Evolutionary conservation across 495 filamentous ascomycete species (phyloP).

Genomic region (Annulohypoxylon stygium): DNA sequence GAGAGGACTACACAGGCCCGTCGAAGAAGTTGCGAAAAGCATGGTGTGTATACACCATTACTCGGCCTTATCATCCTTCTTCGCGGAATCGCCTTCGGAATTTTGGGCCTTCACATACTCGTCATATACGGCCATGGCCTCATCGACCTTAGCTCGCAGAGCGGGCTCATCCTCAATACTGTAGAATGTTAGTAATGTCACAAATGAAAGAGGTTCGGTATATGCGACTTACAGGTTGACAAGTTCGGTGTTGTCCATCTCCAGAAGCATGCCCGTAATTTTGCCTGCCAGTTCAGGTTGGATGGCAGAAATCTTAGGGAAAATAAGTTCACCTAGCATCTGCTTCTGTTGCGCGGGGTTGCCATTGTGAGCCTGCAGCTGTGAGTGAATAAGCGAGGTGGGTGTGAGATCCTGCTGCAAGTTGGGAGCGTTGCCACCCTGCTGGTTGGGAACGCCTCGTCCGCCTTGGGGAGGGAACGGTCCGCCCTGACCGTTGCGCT

Average conservation of each 20-base stretch:
- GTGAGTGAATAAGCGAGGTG: conserved; percentile 61
- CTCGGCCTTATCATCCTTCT: conserved; percentile 69
- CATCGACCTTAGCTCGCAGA: conserved; percentile 93
- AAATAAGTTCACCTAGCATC: conserved; percentile 95
- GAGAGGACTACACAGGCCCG: conserved; percentile 41
- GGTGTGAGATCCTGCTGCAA: conserved; percentile 54
- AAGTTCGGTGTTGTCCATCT: conserved; percentile 97
- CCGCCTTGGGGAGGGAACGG: conserved; percentile 65
- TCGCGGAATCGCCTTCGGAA: conserved; percentile 57
- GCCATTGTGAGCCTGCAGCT: conserved; percentile 62
- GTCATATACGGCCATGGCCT: conserved; percentile 96
- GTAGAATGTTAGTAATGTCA: conserved; percentile 44
- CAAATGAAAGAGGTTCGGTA: background rate
- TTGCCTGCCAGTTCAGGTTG: conserved; percentile 97
- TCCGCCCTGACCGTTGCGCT: conserved; percentile 53
- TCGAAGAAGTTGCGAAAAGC: conserved; percentile 25
- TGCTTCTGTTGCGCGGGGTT: conserved; percentile 91
- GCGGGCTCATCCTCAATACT: conserved; percentile 92
- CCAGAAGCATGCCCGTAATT: conserved; percentile 99
- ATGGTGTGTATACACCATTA: conserved; percentile 2
- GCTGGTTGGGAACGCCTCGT: conserved; percentile 63
- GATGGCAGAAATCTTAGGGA: conserved; percentile 94
- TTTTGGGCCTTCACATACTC: conserved; percentile 93
- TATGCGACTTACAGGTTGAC: conserved; percentile 86
- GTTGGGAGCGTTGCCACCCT: conserved; percentile 50